phyloP scores from a whole-genome alignment of 2,329 filamentous ascomycete species.

The Cadophora malorum region DNA sequence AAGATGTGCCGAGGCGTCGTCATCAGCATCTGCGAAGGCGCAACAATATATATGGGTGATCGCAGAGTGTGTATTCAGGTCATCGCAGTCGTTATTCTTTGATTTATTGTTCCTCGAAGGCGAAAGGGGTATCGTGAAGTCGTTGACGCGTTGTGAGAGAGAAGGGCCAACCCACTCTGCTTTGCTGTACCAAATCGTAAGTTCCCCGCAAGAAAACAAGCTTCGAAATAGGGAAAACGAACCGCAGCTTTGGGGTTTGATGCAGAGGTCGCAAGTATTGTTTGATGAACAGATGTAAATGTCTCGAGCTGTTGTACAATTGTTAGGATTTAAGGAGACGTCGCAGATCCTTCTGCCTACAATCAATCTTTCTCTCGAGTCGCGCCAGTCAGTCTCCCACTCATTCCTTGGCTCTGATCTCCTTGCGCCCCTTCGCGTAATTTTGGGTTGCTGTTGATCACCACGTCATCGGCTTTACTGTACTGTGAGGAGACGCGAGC shows the following conservation, averaged over 20 bases:
- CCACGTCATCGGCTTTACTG: conserved; percentile 12
- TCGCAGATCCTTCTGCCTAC: conserved; percentile 1
- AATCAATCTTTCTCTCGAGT: not conserved
- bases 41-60: conserved; percentile 15
- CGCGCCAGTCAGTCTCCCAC: not conserved
- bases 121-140: conserved; percentile 13
- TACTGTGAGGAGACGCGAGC: not conserved
- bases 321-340: not conserved
- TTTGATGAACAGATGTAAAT: not conserved
- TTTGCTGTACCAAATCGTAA: conserved; percentile 16
- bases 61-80: conserved; percentile 26
- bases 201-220: conserved; percentile 26
- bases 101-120: not conserved
- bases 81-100: conserved; percentile 30
- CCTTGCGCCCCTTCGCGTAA: conserved; percentile 18
- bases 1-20: conserved; percentile 27
- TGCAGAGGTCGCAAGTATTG: not conserved
- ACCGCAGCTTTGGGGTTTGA: not conserved
- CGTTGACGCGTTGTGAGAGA: conserved; percentile 19
- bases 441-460: conserved; percentile 12
- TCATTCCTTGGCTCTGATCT: conserved; percentile 6
- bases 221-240: conserved; percentile 11
- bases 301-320: not conserved
- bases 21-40: conserved; percentile 34
- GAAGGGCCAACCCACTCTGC: conserved; percentile 17